Base-by-base conservation (phyloP, 495 filamentous ascomycete species). In the Aspergillus campestris region DNA sequence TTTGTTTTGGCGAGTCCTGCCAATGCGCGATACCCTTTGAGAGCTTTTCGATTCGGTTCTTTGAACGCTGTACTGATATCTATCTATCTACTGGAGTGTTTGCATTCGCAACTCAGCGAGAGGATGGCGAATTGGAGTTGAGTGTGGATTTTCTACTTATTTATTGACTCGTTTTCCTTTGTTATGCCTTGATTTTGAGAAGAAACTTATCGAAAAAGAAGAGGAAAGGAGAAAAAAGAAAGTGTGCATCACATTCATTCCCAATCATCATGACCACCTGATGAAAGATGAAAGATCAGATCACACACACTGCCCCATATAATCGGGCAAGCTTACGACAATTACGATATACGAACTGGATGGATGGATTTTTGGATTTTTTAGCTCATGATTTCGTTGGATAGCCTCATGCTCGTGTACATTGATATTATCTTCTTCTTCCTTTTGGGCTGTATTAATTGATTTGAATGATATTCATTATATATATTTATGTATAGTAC, bases 381-480 rank as follows among this genome's bases (percentile, higher is more conserved):
- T 51, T 52, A 47, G 45, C 31, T 48, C 44, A 44, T 57, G 49
- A 45, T 53, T 44, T 45, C 54, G 39, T 34, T 47, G 46, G 36
- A 44, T 45, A 24, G 18, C 18, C 18, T 24, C 37, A 49, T 39
- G 52, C 48, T 49, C 35, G 50, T 62, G 58, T 67, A 65, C 54
- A 59, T 58, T 55, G 52, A 57, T 51, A 50, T 36, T 27, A 44
- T 40, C 49, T 40, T 51, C 47, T 50, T 52, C 55, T 60, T 53
- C 42, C 49, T 42, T 53, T 38, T 24, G 45, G 50, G 51, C 56
- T 68, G 65, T 68, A 68, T 64, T 62, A 66, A 60, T 57, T 41
- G 32, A 27, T 52, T 46, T 41, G 32, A 52, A 50, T 47, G 45
- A 34, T 38, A 44, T 45, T 44, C 49, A 35, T 24, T 50, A 45